Base-by-base conservation (phyloP, 805 yeast genomes). In the Zygosaccharomyces kombuchaensis region DNA sequence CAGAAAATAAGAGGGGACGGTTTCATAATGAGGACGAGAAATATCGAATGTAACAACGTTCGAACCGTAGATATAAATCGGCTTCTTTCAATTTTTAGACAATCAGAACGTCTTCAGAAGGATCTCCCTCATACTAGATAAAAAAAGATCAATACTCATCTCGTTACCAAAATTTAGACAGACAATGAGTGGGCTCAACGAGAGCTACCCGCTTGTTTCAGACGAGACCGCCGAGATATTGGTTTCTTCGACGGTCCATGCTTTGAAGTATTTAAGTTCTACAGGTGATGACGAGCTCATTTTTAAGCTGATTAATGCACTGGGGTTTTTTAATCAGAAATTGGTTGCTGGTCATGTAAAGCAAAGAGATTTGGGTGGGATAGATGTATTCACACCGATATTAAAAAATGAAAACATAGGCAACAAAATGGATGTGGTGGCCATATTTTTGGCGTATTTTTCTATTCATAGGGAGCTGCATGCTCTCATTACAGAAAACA, bases 361-460 rank as follows among this genome's bases (percentile, higher is more conserved):
- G 9, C 30, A 6, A 6, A 21, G 13, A 8, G 46, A 42, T 23
- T 34, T 51, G 12, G 17, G 26, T 4, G 48, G 45, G 10, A 10
- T 50, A 9, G 54, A 54, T 19, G 22, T 50, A 25, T 54, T 54
- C 43, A 43, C 50, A 8, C 46, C 54, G 10, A 45, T 52, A 8
- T 23, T 51, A 12, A 31, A 40, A 25, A 36, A 45, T 29, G 26
- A 43, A 9, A 38, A 37, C 13, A 9, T 48, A 13, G 34, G 37
- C 27, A n/a, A 37, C 8, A 49, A 41, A 23, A 36, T 43, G 39
- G 54, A 51, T 27, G n/a, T 53, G 16, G 48, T 54, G 9, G 57
- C 60, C 2, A 44, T 54, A 2, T 37, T 56, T 16, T 39, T 57
- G 38, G 61, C 60, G 6, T 56, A 51, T 39, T 59, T 56, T 31